Conservation (phyloP, 1,284 basidiomycete species). For the Ganoderma boninense region DNA sequence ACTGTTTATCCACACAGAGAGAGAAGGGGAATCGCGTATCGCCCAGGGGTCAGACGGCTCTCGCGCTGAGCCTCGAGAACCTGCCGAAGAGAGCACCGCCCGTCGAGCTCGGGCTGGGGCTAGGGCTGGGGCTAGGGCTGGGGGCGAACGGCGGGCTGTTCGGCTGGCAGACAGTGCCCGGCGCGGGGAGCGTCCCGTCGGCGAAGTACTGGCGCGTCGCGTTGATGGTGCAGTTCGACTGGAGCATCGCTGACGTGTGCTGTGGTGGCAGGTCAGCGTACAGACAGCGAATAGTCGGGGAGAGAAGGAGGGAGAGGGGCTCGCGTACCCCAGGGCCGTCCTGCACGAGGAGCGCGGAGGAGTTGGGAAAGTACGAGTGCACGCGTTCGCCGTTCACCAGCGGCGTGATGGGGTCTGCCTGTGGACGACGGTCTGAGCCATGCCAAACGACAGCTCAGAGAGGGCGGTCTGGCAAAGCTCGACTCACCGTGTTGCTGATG, state of each 20-base stretch:
- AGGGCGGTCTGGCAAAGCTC: neutral
- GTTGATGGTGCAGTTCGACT: constrained; percentile 35
- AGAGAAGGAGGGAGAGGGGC: constrained; percentile 4
- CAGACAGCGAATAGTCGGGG: neutral
- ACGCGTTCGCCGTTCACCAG: constrained; percentile 35
- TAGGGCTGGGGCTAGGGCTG: neutral
- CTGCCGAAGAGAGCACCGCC: too few species aligned
- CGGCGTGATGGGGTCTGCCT: constrained; percentile 40
- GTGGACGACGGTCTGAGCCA: neutral
- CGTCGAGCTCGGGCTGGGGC: neutral
- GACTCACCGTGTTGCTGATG: constrained; percentile 37
- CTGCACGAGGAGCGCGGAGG: constrained; percentile 37
- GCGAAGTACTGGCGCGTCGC: constrained; percentile 36
- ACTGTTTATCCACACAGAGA: too few species aligned
- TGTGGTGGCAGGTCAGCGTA: constrained; percentile 10
- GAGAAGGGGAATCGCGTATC: too few species aligned
- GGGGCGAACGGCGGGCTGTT: constrained; percentile 33
- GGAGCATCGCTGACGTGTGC: constrained; percentile 33
- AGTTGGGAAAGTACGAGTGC: constrained; percentile 33
- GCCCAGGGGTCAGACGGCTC: too few species aligned
- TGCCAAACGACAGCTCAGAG: neutral
- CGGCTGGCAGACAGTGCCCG: constrained; percentile 35
- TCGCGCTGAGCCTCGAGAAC: too few species aligned
- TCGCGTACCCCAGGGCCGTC: constrained; percentile 40
- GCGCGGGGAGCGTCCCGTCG: constrained; percentile 38